Evolutionary conservation across 1,284 basidiomycete genomes (phyloP), one percentile per base, ranked within the genome.

Genomic region (Porodaedalea pini): DNA sequence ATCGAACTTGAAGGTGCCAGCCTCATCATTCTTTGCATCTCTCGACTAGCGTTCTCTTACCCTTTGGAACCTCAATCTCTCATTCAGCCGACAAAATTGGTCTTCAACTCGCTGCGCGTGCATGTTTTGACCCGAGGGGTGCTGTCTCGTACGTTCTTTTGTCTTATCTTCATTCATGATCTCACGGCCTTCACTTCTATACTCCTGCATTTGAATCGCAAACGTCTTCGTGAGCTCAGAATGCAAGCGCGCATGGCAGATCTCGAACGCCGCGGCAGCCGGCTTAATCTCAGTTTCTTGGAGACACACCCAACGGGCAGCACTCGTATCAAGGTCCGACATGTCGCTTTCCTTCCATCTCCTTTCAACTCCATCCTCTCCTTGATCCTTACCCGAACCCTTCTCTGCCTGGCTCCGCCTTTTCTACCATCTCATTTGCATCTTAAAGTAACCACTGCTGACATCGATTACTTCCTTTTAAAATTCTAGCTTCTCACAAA

Each of bases 71-170:
- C n/a, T n/a, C n/a, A n/a, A 36, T 59, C 19, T 37, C 57, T 32
- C 23, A 17, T 58, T 29, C 57, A 89, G 90, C 90, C 36, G 90
- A 93, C 68, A 78, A 81, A 31, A 86, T 94, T 49, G 92, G 92
- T 5, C 68, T 94, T 53, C 77, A 77, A 10, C 74, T 92, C 29
- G 85, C 86, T 73, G 76, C 90, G 39, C 81, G 76, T 56, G 93
- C 92, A 0, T 95, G 93, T 69, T 95, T 82, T 66, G 80, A 94
- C 66, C 92, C 92, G 0, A 71, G 70, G 21, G 88, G 87, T 54
- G 83, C 92, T 0, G 82, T 87, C 10, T 77, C 79, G 90, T 92
- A 66, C 67, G 78, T 47, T 1, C 25, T 27, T 23, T 11, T 13
- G 10, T 23, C 44, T 3, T 25, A 11, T 29, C 15, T 31, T n/a